Conservation (phyloP, 768 basidiomycete species). For the Termitomyces sp. region DNA sequence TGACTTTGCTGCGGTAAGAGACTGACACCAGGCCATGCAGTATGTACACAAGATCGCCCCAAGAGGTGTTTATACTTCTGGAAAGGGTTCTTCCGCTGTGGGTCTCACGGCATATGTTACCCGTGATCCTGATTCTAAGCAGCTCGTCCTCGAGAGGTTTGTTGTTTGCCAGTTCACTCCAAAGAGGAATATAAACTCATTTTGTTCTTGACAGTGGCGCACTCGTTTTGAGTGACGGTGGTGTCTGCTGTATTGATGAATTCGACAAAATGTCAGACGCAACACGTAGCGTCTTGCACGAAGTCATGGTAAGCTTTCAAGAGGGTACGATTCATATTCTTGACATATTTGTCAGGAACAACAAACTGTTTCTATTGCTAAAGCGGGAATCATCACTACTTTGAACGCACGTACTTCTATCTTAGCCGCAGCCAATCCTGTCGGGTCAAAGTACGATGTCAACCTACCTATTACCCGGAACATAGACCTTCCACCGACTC, state of each 20-base stretch:
- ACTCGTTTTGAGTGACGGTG: conserved; percentile 90
- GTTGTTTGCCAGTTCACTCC: conserved; percentile 6
- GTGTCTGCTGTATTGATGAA: conserved; percentile 98
- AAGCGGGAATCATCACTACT: conserved; percentile 98
- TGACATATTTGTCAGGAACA: conserved; percentile 64
- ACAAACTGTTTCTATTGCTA: conserved; percentile 99
- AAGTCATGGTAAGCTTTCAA: conserved; percentile 75
- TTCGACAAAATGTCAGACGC: conserved; percentile 99
- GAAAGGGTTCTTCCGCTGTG: conserved; percentile 97
- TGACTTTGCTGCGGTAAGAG: neutral
- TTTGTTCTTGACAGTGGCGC: conserved; percentile 59
- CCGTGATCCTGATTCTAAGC: conserved; percentile 96
- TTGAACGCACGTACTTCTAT: conserved; percentile 98
- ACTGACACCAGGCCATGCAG: conserved; percentile 30
- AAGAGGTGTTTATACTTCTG: conserved; percentile 94
- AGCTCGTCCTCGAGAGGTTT: conserved; percentile 93
- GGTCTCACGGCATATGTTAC: conserved; percentile 99
- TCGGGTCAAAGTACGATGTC: conserved; percentile 92
- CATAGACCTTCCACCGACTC: conserved; percentile 94
- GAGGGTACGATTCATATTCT: neutral
- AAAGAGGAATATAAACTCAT: neutral
- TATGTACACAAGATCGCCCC: conserved; percentile 99
- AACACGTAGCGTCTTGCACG: conserved; percentile 95
- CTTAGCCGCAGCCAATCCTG: conserved; percentile 95
- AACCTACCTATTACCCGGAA: conserved; percentile 90